phyloP scores from a whole-genome alignment of 345 rosid species.

The Populus simonii region DNA sequence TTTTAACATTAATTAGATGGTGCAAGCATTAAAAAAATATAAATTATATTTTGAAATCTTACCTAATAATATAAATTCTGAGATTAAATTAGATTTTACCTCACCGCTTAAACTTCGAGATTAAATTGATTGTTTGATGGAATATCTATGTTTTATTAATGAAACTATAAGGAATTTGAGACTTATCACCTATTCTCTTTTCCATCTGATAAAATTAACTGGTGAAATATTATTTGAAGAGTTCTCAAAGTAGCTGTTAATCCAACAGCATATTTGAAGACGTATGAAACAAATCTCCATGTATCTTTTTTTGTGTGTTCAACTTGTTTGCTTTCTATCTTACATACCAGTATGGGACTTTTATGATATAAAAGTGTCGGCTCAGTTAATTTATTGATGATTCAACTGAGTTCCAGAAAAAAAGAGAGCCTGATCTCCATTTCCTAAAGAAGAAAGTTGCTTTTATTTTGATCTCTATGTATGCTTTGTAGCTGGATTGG shows the following conservation, averaged over 20 bases:
- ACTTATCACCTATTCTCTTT: too few species aligned
- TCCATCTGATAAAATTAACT: too few species aligned
- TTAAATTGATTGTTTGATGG: rapidly evolving
- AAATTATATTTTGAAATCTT: too few species aligned
- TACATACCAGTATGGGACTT: neutral
- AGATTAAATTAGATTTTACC: too few species aligned
- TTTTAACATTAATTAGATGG: too few species aligned
- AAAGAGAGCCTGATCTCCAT: neutral
- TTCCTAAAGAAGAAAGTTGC: neutral
- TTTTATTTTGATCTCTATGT: neutral
- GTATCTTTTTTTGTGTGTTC: too few species aligned
- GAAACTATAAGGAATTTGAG: too few species aligned
- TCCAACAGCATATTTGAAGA: too few species aligned
- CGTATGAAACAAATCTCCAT: too few species aligned
- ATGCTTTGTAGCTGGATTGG: neutral
- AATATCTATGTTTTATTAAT: too few species aligned
- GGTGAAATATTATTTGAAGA: neutral
- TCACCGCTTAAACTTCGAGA: rapidly evolving
- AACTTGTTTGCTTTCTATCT: neutral
- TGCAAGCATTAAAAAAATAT: too few species aligned
- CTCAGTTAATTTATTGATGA: neutral
- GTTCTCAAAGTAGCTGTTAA: neutral
- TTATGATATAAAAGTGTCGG: neutral
- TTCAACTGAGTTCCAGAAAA: neutral
- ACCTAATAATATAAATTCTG: too few species aligned